Evolutionary conservation across 2,329 filamentous ascomycete genomes (phyloP).

Genomic region (Claviceps purpurea): DNA sequence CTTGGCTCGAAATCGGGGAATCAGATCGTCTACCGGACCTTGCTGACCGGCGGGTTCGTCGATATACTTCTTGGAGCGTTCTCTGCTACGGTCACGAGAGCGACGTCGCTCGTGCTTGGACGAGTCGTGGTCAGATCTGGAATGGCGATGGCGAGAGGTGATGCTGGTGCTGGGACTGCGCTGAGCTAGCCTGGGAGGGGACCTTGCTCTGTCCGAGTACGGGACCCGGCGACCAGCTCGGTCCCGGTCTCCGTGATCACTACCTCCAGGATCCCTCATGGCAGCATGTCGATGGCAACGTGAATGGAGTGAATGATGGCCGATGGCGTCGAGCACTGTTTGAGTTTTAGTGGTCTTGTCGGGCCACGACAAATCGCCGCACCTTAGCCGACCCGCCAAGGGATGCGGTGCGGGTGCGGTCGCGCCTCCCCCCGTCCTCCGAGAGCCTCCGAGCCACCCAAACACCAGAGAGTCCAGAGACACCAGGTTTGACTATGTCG

Average conservation of each 20-base stretch:
- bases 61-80: slow-evolving; percentile 15
- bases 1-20: slow-evolving; percentile 23
- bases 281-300: slow-evolving; percentile 25
- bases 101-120: slow-evolving; percentile 20
- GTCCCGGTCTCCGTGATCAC: slow-evolving; percentile 23
- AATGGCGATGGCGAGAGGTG: slow-evolving; percentile 19
- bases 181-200: slow-evolving; percentile 19
- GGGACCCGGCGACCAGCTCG: slow-evolving; percentile 21
- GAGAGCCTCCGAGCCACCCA: not conserved
- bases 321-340: slow-evolving; percentile 16
- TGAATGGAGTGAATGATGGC: slow-evolving; percentile 19
- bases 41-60: slow-evolving; percentile 15
- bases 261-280: slow-evolving; percentile 26
- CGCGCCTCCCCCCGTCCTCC: not conserved
- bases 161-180: slow-evolving; percentile 15
- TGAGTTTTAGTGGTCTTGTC: slow-evolving; percentile 24
- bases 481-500: not conserved
- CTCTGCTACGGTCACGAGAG: slow-evolving; percentile 26
- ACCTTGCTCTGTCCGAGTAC: slow-evolving; percentile 18
- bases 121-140: slow-evolving; percentile 19
- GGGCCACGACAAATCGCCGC: slow-evolving; percentile 22
- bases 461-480: not conserved
- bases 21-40: slow-evolving; percentile 22
- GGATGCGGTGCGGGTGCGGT: not conserved
- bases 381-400: slow-evolving; percentile 22